Percentiles rank a stretch among this genome's conserved stretches.
Conservation (phyloP, 1,284 basidiomycete genomes). For the Rhodotorula sp. region DNA sequence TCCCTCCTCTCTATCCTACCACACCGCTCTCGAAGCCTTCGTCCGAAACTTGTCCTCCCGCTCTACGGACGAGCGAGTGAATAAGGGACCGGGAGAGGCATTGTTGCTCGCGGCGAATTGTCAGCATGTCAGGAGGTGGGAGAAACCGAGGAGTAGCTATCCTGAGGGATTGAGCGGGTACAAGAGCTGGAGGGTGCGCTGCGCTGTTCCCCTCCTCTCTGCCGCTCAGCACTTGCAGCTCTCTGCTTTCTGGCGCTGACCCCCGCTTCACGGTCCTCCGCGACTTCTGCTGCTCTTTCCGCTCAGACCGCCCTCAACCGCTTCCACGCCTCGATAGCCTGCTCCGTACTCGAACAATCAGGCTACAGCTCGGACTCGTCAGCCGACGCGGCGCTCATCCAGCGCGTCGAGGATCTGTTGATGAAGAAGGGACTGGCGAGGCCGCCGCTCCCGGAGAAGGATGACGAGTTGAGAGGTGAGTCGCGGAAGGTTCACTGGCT, state of each 20-base stretch:
- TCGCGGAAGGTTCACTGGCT: neutral
- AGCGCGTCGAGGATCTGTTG: constrained; percentile 23
- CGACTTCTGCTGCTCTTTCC: no score
- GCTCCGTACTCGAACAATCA: constrained; percentile 2
- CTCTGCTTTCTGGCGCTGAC: neutral
- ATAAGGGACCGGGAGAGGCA: constrained; percentile 16
- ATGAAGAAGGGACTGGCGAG: constrained; percentile 23
- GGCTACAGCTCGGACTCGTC: constrained; percentile 4
- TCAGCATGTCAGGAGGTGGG: constrained; percentile 32
- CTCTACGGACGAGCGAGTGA: neutral
- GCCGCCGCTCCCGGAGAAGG: constrained; percentile 13
- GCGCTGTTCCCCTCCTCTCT: neutral
- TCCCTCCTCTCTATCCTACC: constrained; percentile 6
- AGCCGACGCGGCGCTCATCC: constrained; percentile 9
- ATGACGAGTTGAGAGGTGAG: constrained; percentile 23
- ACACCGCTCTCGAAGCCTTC: constrained; percentile 12
- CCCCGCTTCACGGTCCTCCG: no score
- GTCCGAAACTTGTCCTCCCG: neutral
- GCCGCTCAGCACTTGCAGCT: neutral
- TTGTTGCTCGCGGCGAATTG: constrained; percentile 19
- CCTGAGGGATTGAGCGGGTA: constrained; percentile 19
- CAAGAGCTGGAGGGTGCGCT: constrained; percentile 35
- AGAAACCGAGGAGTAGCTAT: constrained; percentile 15
- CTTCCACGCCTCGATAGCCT: constrained; percentile 22
- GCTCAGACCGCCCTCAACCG: constrained; percentile 20